Percentiles rank a stretch among this genome's conserved stretches.
phyloP scores from a whole-genome alignment of 1,284 basidiomycete species.

The Sanguinoderma infundibulare region DNA sequence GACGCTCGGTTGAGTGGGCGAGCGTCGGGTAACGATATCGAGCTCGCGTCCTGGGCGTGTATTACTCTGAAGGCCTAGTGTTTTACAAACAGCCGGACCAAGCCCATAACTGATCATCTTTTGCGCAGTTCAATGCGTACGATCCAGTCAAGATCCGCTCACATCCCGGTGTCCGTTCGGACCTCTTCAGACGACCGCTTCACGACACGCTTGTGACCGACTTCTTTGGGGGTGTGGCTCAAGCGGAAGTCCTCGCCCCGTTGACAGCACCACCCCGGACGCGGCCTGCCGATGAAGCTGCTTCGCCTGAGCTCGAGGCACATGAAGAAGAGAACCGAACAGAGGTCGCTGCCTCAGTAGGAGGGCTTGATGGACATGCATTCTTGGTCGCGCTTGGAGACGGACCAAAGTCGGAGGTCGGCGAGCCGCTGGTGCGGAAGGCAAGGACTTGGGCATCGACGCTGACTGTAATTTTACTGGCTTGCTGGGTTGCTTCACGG shows the following conservation, averaged over 20 bases:
- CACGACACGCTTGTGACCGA: conserved; percentile 85
- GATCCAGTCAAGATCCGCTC: conserved; percentile 81
- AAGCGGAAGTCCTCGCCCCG: conserved; percentile 65
- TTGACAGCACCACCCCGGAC: background rate
- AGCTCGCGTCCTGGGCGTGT: too few species aligned
- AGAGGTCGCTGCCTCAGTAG: background rate
- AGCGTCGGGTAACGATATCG: too few species aligned
- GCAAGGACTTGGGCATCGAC: conserved; percentile 44
- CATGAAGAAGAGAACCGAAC: background rate
- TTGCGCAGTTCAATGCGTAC: conserved; percentile 79
- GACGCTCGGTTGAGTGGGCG: too few species aligned
- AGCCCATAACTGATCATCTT: background rate
- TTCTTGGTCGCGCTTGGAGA: conserved; percentile 11
- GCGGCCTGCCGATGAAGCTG: background rate
- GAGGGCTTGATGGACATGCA: conserved; percentile 3
- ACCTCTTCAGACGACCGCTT: conserved; percentile 79
- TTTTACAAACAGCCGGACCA: too few species aligned
- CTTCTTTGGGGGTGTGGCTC: conserved; percentile 93
- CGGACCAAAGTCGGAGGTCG: background rate
- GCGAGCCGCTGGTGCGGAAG: conserved; percentile 14
- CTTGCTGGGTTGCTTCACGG: conserved; percentile 38
- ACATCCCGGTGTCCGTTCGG: conserved; percentile 84
- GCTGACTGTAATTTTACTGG: conserved; percentile 37
- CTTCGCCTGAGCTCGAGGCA: background rate
- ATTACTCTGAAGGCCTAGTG: too few species aligned